Conservation (phyloP, 129 eudicot genomes). For the Centaurea solstitialis region DNA sequence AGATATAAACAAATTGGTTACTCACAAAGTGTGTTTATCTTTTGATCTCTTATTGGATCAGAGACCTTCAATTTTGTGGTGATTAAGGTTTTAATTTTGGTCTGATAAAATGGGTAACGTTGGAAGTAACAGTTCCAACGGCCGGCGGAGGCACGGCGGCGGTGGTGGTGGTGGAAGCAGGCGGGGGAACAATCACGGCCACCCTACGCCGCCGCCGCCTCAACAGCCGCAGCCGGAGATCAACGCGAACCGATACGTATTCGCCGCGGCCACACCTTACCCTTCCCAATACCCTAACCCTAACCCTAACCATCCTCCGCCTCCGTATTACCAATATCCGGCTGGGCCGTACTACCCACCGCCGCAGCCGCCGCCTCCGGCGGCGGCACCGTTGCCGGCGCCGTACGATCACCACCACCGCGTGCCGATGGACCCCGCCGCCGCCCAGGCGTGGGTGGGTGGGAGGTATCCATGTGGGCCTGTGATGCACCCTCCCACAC, state of each 20-base stretch:
- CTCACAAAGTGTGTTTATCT: not conserved
- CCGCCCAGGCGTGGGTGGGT: constrained; percentile 60
- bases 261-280: constrained; percentile 82
- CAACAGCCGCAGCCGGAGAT: constrained; percentile 60
- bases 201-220: constrained; percentile 54
- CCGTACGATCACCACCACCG: constrained; percentile 86
- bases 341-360: constrained; percentile 58
- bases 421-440: constrained; percentile 41
- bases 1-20: constrained; percentile 6
- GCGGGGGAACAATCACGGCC: constrained; percentile 39
- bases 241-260: constrained; percentile 59
- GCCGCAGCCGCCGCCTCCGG: constrained; percentile 58
- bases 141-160: constrained; percentile 56
- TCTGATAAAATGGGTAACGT: constrained; percentile 57
- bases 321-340: constrained; percentile 72
- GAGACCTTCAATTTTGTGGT: not conserved
- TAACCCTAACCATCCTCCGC: constrained; percentile 37
- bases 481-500: constrained; percentile 54
- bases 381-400: constrained; percentile 57
- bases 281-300: constrained; percentile 73
- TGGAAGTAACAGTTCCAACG: constrained; percentile 56
- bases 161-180: constrained; percentile 26
- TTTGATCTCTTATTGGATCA: not conserved
- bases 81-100: not conserved
- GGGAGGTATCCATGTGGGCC: constrained; percentile 81